These are phyloP conservation scores for Ophiostoma australiae DNA, from an alignment of 2,329 filamentous ascomycete genomes.

Conservation along the genomic window DNA sequence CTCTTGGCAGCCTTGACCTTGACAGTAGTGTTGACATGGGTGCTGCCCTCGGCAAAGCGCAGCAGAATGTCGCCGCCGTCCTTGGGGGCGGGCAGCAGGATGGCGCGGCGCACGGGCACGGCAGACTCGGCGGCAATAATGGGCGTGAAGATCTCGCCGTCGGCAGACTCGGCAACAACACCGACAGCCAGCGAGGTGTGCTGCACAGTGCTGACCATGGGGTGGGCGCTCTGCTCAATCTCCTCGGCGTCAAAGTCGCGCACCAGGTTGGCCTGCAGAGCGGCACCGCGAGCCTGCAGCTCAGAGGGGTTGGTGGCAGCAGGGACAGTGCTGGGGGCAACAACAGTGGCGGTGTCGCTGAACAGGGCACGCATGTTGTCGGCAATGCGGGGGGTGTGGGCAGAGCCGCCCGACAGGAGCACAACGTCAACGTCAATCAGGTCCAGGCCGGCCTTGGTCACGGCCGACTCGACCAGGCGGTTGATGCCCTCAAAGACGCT, in stretches of 20 bases:
- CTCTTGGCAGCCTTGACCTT: constrained; percentile 75
- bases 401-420: constrained; percentile 84
- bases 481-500: constrained; percentile 88
- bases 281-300: constrained; percentile 80
- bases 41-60: constrained; percentile 79
- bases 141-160: constrained; percentile 69
- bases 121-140: constrained; percentile 83
- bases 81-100: constrained; percentile 70
- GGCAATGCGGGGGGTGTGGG: constrained; percentile 91
- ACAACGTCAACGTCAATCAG: constrained; percentile 92
- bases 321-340: constrained; percentile 74
- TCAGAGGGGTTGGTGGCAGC: constrained; percentile 90
- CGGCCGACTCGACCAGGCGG: constrained; percentile 72
- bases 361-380: constrained; percentile 74
- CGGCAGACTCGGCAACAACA: constrained; percentile 63
- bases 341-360: constrained; percentile 69
- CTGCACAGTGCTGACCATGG: constrained; percentile 87
- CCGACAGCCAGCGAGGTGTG: constrained; percentile 87
- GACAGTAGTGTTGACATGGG: constrained; percentile 67
- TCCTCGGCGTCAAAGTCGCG: constrained; percentile 91
- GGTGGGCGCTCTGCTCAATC: constrained; percentile 93
- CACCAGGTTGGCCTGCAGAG: constrained; percentile 90
- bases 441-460: constrained; percentile 90
- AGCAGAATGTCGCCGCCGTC: constrained; percentile 83
- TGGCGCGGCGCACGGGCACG: constrained; percentile 78